Conservation (phyloP, 345 rosid genomes). For the Bruguiera sexangula region DNA sequence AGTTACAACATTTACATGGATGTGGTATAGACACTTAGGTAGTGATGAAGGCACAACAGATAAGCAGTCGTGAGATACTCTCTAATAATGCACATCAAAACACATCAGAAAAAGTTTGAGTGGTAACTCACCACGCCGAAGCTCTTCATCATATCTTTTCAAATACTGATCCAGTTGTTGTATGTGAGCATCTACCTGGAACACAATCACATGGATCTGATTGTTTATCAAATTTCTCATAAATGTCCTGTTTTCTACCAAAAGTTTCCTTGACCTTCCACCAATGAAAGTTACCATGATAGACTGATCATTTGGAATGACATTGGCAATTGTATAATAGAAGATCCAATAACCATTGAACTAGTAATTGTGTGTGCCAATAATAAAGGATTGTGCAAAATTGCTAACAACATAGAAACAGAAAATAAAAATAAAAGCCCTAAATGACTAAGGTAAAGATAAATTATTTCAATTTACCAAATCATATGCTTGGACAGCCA, state of each 20-base stretch:
- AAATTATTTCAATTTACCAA: constrained; percentile 42
- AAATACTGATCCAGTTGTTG: constrained; percentile 91
- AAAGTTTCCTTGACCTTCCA: no score
- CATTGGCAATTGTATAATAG: background rate
- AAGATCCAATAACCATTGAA: background rate
- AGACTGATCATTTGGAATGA: background rate
- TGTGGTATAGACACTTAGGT: background rate
- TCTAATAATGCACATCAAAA: background rate
- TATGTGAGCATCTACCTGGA: constrained; percentile 92
- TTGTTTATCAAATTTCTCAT: no score
- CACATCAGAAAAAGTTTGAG: background rate
- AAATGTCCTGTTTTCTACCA: no score
- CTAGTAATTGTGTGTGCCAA: background rate
- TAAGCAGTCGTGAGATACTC: background rate
- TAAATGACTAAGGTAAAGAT: constrained; percentile 2
- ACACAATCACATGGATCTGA: background rate
- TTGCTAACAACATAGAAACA: background rate
- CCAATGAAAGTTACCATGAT: no score
- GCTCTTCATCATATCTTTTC: constrained; percentile 72
- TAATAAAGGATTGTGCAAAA: background rate
- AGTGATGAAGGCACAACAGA: background rate
- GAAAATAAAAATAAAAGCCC: background rate
- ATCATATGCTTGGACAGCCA: constrained; percentile 93
- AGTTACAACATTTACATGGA: background rate
- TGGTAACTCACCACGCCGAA: constrained; percentile 58